Conservation (phyloP, 352 stramenopile species). For the Detonula confervacea region DNA sequence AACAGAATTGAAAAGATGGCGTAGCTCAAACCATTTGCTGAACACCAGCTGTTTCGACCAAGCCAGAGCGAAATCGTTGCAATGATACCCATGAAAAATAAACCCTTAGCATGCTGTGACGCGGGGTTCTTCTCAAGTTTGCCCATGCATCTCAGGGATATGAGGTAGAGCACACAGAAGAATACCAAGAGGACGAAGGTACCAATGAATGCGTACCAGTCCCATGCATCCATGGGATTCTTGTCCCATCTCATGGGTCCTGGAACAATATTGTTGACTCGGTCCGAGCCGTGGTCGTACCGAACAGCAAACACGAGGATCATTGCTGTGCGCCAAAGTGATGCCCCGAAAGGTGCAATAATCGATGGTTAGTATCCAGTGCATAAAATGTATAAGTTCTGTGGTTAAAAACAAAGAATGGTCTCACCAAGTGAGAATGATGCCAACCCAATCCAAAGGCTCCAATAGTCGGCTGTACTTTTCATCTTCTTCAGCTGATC, state of each 20-base stretch:
- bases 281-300: background rate
- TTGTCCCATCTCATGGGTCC: conserved; percentile 2
- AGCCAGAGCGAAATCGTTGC: conserved; percentile 18
- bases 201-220: conserved; percentile 9
- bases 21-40: conserved; percentile 6
- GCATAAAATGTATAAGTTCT: too few relatives aligned
- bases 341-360: too few relatives aligned
- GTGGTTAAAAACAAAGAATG: too few relatives aligned
- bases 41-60: background rate
- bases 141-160: conserved; percentile 1
- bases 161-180: conserved; percentile 11
- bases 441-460: conserved; percentile 14
- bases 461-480: conserved; percentile 1
- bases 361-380: too few relatives aligned
- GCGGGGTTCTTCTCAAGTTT: conserved; percentile 14
- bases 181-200: conserved; percentile 3
- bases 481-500: conserved; percentile 15
- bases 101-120: conserved; percentile 8
- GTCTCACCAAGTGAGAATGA: conserved; percentile 4
- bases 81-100: conserved; percentile 12
- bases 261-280: background rate
- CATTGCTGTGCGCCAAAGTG: too few relatives aligned
- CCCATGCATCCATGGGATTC: conserved; percentile 18
- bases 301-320: conserved; percentile 7
- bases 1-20: conserved; percentile 22